Conservation (phyloP, 257 asterid genomes). For the Craterostigma plantagineum region DNA sequence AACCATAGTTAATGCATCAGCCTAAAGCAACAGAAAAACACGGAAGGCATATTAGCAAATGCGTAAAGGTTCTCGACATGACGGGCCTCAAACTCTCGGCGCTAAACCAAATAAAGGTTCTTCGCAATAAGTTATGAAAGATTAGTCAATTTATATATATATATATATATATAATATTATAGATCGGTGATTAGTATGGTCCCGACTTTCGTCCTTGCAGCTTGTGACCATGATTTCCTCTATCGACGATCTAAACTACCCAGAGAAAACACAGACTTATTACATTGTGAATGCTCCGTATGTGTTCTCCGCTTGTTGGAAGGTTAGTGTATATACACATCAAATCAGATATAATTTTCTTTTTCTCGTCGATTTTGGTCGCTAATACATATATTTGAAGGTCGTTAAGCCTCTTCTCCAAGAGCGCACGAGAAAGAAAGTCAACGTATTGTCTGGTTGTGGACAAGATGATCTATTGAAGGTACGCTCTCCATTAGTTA, state of each 20-base stretch:
- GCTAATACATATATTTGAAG: too few relatives aligned
- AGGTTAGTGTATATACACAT: background rate
- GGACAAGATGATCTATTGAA: background rate
- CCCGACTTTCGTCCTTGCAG: too few relatives aligned
- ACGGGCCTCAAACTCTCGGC: slow-evolving; percentile 88
- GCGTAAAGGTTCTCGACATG: slow-evolving; percentile 92
- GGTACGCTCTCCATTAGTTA: background rate
- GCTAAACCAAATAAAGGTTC: slow-evolving; percentile 85
- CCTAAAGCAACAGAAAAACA: slow-evolving; percentile 28
- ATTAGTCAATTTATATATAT: too few relatives aligned
- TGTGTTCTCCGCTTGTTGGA: background rate
- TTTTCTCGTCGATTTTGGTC: too few relatives aligned
- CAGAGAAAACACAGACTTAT: too few relatives aligned
- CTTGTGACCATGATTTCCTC: too few relatives aligned
- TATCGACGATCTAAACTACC: too few relatives aligned
- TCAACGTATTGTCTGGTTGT: background rate
- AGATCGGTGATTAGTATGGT: too few relatives aligned
- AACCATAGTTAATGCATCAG: slow-evolving; percentile 1
- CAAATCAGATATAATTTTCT: too few relatives aligned
- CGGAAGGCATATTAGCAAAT: slow-evolving; percentile 55
- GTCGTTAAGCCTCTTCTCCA: background rate
- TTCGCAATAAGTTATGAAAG: background rate
- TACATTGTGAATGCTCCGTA: too few relatives aligned
- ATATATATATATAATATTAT: too few relatives aligned
- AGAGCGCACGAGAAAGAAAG: background rate